phyloP scores from a whole-genome alignment of 306 rosid genomes.

The Pterocarpus macrocarpus region DNA sequence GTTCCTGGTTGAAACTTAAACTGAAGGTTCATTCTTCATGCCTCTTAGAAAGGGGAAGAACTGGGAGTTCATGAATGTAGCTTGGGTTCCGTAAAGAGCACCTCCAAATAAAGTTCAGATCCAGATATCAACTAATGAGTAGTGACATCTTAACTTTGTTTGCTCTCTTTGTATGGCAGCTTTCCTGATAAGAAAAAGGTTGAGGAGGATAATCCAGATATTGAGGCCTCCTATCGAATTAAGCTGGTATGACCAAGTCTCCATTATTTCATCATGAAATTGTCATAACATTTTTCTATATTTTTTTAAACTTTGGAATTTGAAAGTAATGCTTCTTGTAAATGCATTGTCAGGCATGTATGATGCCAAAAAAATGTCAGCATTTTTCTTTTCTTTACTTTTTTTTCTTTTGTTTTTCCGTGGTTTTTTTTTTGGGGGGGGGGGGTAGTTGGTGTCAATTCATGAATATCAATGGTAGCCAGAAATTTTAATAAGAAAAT shows the following conservation, averaged over 20 bases:
- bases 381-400: too few species aligned
- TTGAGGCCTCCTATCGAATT: constrained; percentile 60
- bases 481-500: not conserved
- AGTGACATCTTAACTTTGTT: constrained; percentile 35
- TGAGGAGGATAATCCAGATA: constrained; percentile 53
- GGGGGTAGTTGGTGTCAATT: not conserved
- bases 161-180: constrained; percentile 56
- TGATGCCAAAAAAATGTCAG: constrained; percentile 19
- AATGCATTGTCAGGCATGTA: constrained; percentile 1
- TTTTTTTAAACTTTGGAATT: not conserved
- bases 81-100: constrained; percentile 24
- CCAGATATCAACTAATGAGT: not conserved
- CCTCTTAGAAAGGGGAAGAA: constrained; percentile 32
- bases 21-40: constrained; percentile 6
- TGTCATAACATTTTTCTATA: not conserved
- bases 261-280: constrained; percentile 20
- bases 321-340: constrained; percentile 15
- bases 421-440: too few species aligned
- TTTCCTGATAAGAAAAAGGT: constrained; percentile 70
- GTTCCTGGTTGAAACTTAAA: constrained; percentile 38
- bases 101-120: constrained; percentile 16
- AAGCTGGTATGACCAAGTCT: constrained; percentile 68
- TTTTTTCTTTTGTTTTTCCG: too few species aligned
- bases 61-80: constrained; percentile 29
- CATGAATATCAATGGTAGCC: not conserved